Evolutionary conservation across 768 basidiomycete genomes (phyloP).

Genomic region (Roridomyces roridus): DNA sequence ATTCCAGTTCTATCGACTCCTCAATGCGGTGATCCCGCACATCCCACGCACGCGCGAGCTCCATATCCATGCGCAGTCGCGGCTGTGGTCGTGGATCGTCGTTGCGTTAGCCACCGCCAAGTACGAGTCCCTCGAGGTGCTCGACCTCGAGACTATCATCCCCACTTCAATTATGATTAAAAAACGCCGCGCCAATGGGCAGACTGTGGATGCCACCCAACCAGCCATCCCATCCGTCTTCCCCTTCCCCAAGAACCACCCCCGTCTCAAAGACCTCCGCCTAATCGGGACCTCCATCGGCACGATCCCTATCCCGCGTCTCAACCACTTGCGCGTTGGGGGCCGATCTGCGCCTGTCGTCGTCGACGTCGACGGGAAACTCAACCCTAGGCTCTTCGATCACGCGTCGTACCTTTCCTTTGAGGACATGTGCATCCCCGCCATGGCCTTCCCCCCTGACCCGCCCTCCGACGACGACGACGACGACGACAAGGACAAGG

Average conservation of each 20-base stretch:
- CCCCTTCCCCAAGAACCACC: neutral
- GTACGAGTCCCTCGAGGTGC: neutral
- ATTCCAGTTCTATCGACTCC: neutral
- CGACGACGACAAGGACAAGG: too few relatives aligned
- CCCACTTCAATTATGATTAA: neutral
- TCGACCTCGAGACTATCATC: conserved; percentile 2
- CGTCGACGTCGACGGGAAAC: neutral
- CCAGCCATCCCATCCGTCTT: neutral
- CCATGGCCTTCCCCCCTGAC: neutral
- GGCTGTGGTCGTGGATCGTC: conserved; percentile 1
- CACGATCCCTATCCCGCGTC: neutral
- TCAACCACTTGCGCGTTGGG: neutral
- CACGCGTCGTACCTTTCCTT: conserved; percentile 2
- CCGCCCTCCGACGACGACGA: too few relatives aligned
- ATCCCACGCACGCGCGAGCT: neutral
- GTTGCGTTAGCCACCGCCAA: neutral
- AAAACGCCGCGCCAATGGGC: too few relatives aligned
- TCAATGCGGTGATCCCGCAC: neutral
- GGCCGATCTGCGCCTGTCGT: neutral
- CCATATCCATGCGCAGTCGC: conserved; percentile 4
- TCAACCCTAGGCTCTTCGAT: conserved; percentile 10
- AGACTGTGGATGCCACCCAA: too few relatives aligned
- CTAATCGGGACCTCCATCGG: neutral
- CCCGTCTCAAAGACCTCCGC: neutral
- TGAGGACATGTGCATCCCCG: conserved; percentile 5